Evolutionary conservation across 352 stramenopile species (phyloP).

Genomic region (Hyaloperonospora arabidopsidis): DNA sequence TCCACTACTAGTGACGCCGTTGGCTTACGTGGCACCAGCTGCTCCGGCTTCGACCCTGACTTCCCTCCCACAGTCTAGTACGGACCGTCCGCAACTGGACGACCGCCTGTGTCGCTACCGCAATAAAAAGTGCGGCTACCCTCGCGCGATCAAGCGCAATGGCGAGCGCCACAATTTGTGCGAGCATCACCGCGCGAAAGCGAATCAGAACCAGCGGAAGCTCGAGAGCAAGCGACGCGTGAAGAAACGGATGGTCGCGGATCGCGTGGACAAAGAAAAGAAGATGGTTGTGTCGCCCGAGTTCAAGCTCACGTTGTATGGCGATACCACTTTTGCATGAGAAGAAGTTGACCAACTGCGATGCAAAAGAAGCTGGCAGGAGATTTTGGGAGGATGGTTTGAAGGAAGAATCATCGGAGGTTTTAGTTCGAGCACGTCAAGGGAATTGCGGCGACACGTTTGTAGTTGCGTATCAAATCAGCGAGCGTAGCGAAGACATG

Average conservation of each 20-base stretch:
- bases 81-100: slow-evolving; percentile 2
- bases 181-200: slow-evolving; percentile 52
- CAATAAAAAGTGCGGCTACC: slow-evolving; percentile 53
- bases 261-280: slow-evolving; percentile 18
- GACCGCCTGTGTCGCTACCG: slow-evolving; percentile 51
- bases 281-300: slow-evolving; percentile 10
- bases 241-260: slow-evolving; percentile 36
- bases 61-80: neutral
- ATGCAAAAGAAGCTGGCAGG: no score
- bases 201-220: slow-evolving; percentile 79
- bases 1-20: slow-evolving; percentile 4
- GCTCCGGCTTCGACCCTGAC: neutral
- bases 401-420: no score
- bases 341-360: no score
- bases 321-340: slow-evolving; percentile 13
- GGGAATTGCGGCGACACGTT: no score
- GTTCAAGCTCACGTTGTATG: slow-evolving; percentile 17
- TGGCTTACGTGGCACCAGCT: neutral
- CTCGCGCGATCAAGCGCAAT: slow-evolving; percentile 59
- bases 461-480: no score
- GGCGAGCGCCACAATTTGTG: slow-evolving; percentile 60
- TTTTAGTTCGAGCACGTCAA: no score
- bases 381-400: no score
- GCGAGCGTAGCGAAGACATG: no score
- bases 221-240: slow-evolving; percentile 73